These are phyloP conservation scores for Penicillium flavigenum DNA, from an alignment of 495 filamentous ascomycete genomes.

Conservation along the genomic window DNA sequence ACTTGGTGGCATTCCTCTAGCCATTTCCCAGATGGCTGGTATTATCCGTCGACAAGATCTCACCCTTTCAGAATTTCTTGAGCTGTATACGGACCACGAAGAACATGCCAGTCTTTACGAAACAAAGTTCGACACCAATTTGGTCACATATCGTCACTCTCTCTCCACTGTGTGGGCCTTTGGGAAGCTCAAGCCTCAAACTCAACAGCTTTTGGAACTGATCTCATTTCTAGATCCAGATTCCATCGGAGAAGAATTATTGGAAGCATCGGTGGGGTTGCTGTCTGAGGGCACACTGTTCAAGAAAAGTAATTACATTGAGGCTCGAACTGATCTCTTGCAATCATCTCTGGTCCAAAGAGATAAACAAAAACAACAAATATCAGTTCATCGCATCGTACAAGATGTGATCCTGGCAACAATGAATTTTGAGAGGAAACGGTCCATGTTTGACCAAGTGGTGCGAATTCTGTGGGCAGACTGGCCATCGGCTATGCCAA, in stretches of 20 bases:
- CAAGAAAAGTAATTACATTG: neutral
- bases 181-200: constrained; percentile 23
- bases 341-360: constrained; percentile 24
- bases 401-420: constrained; percentile 28
- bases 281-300: neutral
- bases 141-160: constrained; percentile 27
- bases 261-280: constrained; percentile 16
- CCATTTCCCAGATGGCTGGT: constrained; percentile 44
- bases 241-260: constrained; percentile 29
- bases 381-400: constrained; percentile 34
- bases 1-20: constrained; percentile 41
- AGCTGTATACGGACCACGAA: constrained; percentile 29
- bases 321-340: constrained; percentile 4
- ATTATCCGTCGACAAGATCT: constrained; percentile 32
- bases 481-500: constrained; percentile 26
- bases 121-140: constrained; percentile 17
- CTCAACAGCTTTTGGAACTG: constrained; percentile 28
- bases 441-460: constrained; percentile 15
- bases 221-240: constrained; percentile 38
- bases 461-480: constrained; percentile 22
- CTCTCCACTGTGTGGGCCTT: constrained; percentile 43
- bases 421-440: constrained; percentile 21
- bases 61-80: constrained; percentile 28
- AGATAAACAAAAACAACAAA: constrained; percentile 18
- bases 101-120: constrained; percentile 23